Evolutionary conservation across 495 filamentous ascomycete species (phyloP), one percentile per base, ranked within the genome.

Genomic region (Cenococcum geophilum): DNA sequence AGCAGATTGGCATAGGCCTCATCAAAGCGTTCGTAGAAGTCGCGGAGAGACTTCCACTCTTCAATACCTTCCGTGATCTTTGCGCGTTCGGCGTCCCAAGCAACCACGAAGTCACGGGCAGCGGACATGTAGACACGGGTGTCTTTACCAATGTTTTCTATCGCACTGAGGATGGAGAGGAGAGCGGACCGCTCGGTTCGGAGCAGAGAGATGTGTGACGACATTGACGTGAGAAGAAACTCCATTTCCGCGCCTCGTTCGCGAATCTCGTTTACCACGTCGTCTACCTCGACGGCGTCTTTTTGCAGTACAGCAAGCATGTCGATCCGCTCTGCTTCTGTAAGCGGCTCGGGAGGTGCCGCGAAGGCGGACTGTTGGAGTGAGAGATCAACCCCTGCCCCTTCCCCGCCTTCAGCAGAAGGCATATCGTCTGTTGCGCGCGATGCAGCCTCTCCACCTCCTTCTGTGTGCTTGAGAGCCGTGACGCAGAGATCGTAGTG

Each of bases 401-500:
- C 27, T 6, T 32, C 27, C 2, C 2, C 27, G 6, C 27, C 27
- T 32, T 32, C 27, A 32, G 27, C 27, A 6, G 27, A 32, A 32
- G 27, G 27, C 27, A 32, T 32, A 32, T 32, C 27, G 49, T 27
- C 25, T 78, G 57, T 85, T 82, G 36, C 83, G 79, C 42, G 82
- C 78, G 70, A 65, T 42, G 86, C 81, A 5, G 89, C 90, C 18
- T 86, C 86, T 21, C 82, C 84, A 12, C 91, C 91, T 23, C 92
- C 93, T 76, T 97, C 92, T 1, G 92, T 96, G 61, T 92, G 88
- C 64, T 90, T 88, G 32, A 97, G 85, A 0, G 95, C 95, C 3
- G 85, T 91, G 21, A 93, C 89, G 69, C 93, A 98, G 58, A 95
- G 84, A 73, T 98, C 93, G 67, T 95, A 97, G 74, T 98, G 95